A percentile compares a stretch with the other conserved stretches of the same genome.
Conservation (phyloP, 1,284 basidiomycete genomes). For the Somion occarium region DNA sequence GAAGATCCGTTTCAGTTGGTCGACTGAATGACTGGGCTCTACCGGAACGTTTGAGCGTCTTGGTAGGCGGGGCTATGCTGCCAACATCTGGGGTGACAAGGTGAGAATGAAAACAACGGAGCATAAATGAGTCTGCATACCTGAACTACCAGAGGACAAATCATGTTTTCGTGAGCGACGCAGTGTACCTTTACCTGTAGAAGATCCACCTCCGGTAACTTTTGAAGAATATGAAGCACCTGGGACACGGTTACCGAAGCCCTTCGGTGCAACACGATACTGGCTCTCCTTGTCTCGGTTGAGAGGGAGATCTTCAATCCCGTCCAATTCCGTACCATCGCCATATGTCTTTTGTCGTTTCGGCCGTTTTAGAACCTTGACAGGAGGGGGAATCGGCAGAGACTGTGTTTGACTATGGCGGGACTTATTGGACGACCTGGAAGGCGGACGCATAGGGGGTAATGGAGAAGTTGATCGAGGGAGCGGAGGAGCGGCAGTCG, state of each 20-base stretch:
- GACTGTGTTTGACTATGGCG: constrained; percentile 28
- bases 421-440: constrained; percentile 33
- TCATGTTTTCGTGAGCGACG: constrained; percentile 34
- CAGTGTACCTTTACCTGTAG: constrained; percentile 44
- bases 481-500: constrained; percentile 22
- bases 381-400: constrained; percentile 39
- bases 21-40: constrained; percentile 26
- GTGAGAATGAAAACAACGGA: not conserved
- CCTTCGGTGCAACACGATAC: constrained; percentile 67
- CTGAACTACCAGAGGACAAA: constrained; percentile 29
- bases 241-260: constrained; percentile 54
- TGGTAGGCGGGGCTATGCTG: constrained; percentile 28
- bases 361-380: constrained; percentile 69
- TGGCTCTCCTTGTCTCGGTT: constrained; percentile 77
- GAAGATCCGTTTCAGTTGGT: constrained; percentile 25
- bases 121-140: not conserved
- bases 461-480: constrained; percentile 52
- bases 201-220: constrained; percentile 17
- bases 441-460: constrained; percentile 51
- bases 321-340: constrained; percentile 91
- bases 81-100: constrained; percentile 15
- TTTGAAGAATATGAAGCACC: constrained; percentile 40
- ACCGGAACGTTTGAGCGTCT: constrained; percentile 37
- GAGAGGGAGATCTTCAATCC: constrained; percentile 84
- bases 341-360: constrained; percentile 75